Base-by-base conservation (phyloP, 768 basidiomycete species). In the Porpolomopsis calyptriformis region DNA sequence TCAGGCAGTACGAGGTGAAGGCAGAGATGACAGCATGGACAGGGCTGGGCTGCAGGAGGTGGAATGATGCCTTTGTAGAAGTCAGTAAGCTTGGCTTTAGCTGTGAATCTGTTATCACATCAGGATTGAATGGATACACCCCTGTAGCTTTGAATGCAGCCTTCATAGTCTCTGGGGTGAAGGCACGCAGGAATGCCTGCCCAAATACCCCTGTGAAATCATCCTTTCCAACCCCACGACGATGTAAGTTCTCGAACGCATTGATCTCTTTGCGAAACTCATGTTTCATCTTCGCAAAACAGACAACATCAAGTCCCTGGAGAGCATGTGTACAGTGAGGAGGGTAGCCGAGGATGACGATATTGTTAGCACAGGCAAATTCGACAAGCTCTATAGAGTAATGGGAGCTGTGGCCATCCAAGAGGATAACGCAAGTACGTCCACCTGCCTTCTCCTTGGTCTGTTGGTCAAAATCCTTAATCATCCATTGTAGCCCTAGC, bases 381-480 rank as follows among this genome's bases (percentile, higher is more conserved):
- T 64, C 46, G 22, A 74, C 55, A 35, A 72, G 54, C 4, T 56
- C 51, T 10, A 47, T 43, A 0, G 54, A 59, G 51, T 58, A 63
- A 49, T 73, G 72, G 0, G 65, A 72, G 45, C 52, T 60, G 43
- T 73, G 71, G 1, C 72, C 65, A 57, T 72, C 68, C 8, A 71
- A 46, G 23, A 68, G 26, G 3, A 73, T 58, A 23, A 69, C 53
- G 4, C 60, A 34, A 2, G 54, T 50, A 4, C 45, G 11, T 1
- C 65, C 65, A 11, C 20, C 19, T 12, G 66, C 66, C 45, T 71
- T 69, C 29, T 60, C 62, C 22, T 50, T 42, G 14, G 65, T 72
- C 45, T 59, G 38, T 1, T 49, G 40, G 22, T 72, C 59, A 49
- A 69, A 70, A 42, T 43, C 54, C 23, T 62, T 48, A 27, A 63